A percentile compares a stretch with the other conserved stretches of the same genome.
Conservation (phyloP, 225 moss, liverwort and hornwort species). For the Pseudoscleropodium purum region DNA sequence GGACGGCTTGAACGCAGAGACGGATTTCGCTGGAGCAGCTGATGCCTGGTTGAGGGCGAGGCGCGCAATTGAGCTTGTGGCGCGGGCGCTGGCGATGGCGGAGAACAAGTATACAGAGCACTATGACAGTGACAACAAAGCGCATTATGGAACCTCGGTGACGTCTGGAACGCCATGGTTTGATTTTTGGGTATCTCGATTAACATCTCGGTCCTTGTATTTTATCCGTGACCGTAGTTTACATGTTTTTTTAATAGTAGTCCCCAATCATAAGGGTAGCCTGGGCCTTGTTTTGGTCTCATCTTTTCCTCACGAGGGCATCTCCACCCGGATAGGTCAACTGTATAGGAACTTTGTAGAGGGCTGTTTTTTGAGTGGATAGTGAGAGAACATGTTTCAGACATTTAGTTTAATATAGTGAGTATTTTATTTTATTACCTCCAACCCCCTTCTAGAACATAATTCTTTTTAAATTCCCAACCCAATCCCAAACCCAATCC, state of each 20-base stretch:
- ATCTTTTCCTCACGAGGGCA: background rate
- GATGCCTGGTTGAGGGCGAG: background rate
- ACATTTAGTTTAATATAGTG: too few relatives aligned
- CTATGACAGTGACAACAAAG: background rate
- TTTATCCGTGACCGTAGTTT: background rate
- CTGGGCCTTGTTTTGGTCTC: background rate
- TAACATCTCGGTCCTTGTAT: background rate
- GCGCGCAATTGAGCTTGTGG: background rate
- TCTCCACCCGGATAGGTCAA: background rate
- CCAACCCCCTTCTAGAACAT: too few relatives aligned
- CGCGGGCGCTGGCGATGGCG: background rate
- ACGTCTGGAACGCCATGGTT: background rate
- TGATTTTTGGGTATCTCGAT: background rate
- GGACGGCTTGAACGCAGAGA: too few relatives aligned
- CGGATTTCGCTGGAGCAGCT: background rate
- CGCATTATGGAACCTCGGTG: background rate
- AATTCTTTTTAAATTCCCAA: too few relatives aligned
- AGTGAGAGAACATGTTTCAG: too few relatives aligned
- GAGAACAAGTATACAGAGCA: background rate
- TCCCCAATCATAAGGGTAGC: background rate
- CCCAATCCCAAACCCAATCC: too few relatives aligned
- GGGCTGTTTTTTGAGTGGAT: too few relatives aligned
- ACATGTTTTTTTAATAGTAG: background rate
- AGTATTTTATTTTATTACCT: too few relatives aligned
- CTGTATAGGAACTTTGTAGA: background rate